Percentiles rank a stretch among this genome's conserved stretches.
These are phyloP conservation scores for Linnemannia zychae DNA, from an alignment of 192 early-diverging fungal genomes.

Conservation along the genomic window DNA sequence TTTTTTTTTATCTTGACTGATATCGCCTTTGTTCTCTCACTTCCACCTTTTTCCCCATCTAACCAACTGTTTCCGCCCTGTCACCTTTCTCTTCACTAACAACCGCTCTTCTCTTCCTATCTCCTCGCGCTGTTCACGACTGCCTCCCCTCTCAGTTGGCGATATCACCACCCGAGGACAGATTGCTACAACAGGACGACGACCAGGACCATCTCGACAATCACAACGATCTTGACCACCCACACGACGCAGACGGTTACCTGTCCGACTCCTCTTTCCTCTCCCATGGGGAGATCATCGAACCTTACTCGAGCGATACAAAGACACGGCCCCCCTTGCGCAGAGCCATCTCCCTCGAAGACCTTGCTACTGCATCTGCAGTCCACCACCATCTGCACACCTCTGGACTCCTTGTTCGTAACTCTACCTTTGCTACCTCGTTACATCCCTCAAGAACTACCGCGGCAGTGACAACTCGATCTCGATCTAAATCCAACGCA, in stretches of 20 bases:
- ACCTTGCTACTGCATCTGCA: constrained; percentile 14
- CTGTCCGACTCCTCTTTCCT: constrained; percentile 42
- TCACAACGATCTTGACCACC: background rate
- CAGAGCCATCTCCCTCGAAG: constrained; percentile 51
- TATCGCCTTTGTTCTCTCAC: background rate
- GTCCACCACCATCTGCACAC: constrained; percentile 32
- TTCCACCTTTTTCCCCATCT: background rate
- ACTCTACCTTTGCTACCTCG: background rate
- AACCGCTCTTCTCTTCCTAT: background rate
- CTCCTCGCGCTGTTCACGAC: background rate
- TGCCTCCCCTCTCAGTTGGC: constrained; percentile 20
- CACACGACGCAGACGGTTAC: constrained; percentile 42
- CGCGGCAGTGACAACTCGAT: background rate
- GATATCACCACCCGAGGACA: constrained; percentile 22
- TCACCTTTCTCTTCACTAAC: background rate
- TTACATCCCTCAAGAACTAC: background rate
- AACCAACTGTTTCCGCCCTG: background rate
- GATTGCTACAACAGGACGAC: constrained; percentile 12
- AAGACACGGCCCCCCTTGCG: constrained; percentile 23
- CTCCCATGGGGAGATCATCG: constrained; percentile 34
- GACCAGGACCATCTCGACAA: constrained; percentile 5
- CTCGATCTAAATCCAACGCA: background rate
- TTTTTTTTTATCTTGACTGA: background rate
- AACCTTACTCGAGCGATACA: constrained; percentile 14
- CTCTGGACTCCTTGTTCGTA: background rate